phyloP scores from a whole-genome alignment of 768 basidiomycete species.

The Boletus rubescentipes region DNA sequence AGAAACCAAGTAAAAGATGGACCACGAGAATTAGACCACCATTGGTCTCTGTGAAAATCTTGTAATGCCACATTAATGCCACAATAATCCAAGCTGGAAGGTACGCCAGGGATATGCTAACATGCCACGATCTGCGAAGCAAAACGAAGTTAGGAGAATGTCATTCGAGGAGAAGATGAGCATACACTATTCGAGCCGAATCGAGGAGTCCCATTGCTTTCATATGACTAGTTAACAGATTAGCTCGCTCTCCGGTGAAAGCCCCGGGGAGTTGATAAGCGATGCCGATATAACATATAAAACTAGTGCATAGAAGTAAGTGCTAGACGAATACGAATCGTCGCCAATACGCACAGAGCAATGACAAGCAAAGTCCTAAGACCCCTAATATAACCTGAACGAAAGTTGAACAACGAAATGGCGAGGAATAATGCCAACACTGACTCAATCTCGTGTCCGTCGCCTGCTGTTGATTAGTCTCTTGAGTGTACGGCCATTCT shows the following conservation, averaged over 20 bases:
- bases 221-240: slow-evolving; percentile 65
- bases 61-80: slow-evolving; percentile 60
- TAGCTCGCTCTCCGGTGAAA: slow-evolving; percentile 64
- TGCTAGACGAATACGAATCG: not conserved
- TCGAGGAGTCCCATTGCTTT: slow-evolving; percentile 79
- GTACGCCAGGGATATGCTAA: slow-evolving; percentile 63
- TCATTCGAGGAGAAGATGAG: not conserved
- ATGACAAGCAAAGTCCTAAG: slow-evolving; percentile 62
- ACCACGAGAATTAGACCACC: slow-evolving; percentile 58
- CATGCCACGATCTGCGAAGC: slow-evolving; percentile 54
- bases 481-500: slow-evolving; percentile 71
- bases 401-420: slow-evolving; percentile 1
- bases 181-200: slow-evolving; percentile 62
- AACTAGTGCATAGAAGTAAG: slow-evolving; percentile 40
- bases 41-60: slow-evolving; percentile 63
- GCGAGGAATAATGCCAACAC: slow-evolving; percentile 18
- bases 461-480: slow-evolving; percentile 63
- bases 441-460: slow-evolving; percentile 55
- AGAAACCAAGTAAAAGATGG: slow-evolving; percentile 66
- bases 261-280: slow-evolving; percentile 77
- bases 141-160: not conserved
- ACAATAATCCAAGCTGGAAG: slow-evolving; percentile 78
- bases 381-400: slow-evolving; percentile 59
- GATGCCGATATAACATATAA: slow-evolving; percentile 70
- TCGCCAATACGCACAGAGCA: slow-evolving; percentile 50